Conservation (phyloP, 1,139 yeast genomes). For the Sugiyamaella xylanicola region DNA sequence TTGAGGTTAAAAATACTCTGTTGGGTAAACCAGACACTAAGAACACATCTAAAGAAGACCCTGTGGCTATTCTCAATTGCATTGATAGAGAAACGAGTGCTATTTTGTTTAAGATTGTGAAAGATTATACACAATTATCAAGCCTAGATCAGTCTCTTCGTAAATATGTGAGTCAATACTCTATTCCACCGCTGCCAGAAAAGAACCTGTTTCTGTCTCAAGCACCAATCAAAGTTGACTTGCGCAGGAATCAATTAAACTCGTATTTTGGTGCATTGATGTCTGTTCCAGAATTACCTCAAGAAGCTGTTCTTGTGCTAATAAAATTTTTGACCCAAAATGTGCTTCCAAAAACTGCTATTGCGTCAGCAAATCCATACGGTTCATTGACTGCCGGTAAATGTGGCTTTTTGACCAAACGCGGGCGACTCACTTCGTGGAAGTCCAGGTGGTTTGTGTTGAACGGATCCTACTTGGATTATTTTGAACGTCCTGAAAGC, state of each 20-base stretch:
- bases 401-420: conserved; percentile 70
- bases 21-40: conserved; percentile 42
- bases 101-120: conserved; percentile 73
- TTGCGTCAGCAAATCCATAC: conserved; percentile 16
- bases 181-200: conserved; percentile 66
- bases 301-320: conserved; percentile 53
- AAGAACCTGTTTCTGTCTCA: conserved; percentile 56
- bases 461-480: conserved; percentile 63
- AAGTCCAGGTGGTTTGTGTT: conserved; percentile 72
- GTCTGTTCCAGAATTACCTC: conserved; percentile 61
- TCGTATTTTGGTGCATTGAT: conserved; percentile 62
- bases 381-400: conserved; percentile 38
- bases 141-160: conserved; percentile 61
- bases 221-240: conserved; percentile 67
- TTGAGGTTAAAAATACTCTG: conserved; percentile 62
- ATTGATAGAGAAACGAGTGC: conserved; percentile 59
- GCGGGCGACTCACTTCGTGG: conserved; percentile 71
- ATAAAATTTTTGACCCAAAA: conserved; percentile 72
- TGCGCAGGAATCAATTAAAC: conserved; percentile 57
- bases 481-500: conserved; percentile 65
- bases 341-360: conserved; percentile 57
- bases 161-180: conserved; percentile 47
- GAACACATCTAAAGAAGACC: conserved; percentile 50
- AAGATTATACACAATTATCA: conserved; percentile 57
- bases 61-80: conserved; percentile 61